Base-by-base conservation (phyloP, 371 early-diverging fungal species). In the Mortierella sp. region DNA sequence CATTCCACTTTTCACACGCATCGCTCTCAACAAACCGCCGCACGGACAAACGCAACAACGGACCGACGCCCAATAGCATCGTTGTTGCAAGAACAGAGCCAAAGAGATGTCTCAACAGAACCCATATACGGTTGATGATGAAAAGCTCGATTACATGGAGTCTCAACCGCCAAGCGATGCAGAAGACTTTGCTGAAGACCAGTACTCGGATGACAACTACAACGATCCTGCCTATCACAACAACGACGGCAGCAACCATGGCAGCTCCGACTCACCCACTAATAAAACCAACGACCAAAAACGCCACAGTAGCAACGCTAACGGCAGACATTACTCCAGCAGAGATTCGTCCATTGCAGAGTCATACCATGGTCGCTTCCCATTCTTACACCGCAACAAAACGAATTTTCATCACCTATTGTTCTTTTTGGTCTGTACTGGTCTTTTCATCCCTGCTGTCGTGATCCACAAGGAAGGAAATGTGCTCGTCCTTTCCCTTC, bases 121-220 rank as follows among this genome's bases (percentile, higher is more conserved):
- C 51, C 77, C 77, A 2, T 71, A 74, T 70, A 51, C 77, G 5
- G 51, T 81, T 12, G 75, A 81, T 60, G 81, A 81, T n/a, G 81
- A 81, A 38, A 81, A 77, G 41, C 77, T 81, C 11, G 81, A 81
- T 29, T 81, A 56, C 65, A 81, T 81, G 38, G 77, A 81, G 60
- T 73, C 81, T 18, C 81, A 77, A n/a, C 77, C 81, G 1, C 63
- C 81, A n/a, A 81, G 77, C 71, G 77, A 81, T 18, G 77, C 18
- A 11, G 77, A 81, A n/a, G 74, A 38, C 21, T 4, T 72, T 27
- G 41, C 24, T 7, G 70, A 78, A 1, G 56, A 56, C 3, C 70
- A 41, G 55, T 0, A 44, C 68, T 38, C 24, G 14, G 27, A 35
- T 41, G 21, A 46, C 55, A 27, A 35, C 29, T 14, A 32, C n/a